Evolutionary conservation across 306 rosid genomes (phyloP).

Genomic region (Senna tora): DNA sequence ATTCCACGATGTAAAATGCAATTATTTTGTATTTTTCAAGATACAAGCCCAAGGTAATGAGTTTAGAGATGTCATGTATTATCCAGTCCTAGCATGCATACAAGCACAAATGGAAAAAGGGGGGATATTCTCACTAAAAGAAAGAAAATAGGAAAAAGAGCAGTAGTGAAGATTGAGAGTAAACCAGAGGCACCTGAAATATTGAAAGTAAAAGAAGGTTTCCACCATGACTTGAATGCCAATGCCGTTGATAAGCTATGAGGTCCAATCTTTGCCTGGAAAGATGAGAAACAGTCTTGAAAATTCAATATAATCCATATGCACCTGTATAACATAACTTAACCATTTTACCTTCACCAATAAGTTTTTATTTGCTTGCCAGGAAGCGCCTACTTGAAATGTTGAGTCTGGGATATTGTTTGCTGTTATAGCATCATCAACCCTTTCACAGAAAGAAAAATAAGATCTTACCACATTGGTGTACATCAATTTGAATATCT

Average conservation of each 20-base stretch:
- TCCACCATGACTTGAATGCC: conserved; percentile 99
- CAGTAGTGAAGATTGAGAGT: conserved; percentile 14
- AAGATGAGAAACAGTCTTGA: conserved; percentile 32
- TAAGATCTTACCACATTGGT: conserved; percentile 34
- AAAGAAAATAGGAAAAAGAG: background rate
- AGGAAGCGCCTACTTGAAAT: conserved; percentile 92
- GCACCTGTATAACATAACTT: conserved; percentile 32
- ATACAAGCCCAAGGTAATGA: too few species aligned
- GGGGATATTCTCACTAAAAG: conserved; percentile 25
- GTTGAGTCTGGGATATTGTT: conserved; percentile 65
- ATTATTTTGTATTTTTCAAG: background rate
- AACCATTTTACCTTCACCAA: conserved; percentile 66
- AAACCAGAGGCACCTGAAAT: conserved; percentile 67
- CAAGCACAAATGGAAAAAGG: conserved; percentile 1
- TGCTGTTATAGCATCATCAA: conserved; percentile 61
- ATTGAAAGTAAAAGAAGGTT: conserved; percentile 88
- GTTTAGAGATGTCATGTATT: conserved; percentile 5
- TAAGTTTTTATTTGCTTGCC: conserved; percentile 97
- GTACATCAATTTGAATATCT: conserved; percentile 22
- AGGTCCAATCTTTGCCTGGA: conserved; percentile 88
- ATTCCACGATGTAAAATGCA: conserved; percentile 15
- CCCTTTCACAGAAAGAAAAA: conserved; percentile 49
- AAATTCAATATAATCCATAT: conserved; percentile 35
- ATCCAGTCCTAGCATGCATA: background rate
- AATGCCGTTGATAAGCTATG: conserved; percentile 67